phyloP scores from a whole-genome alignment of 495 filamentous ascomycete genomes.

The Polyplosphaeria fusca region DNA sequence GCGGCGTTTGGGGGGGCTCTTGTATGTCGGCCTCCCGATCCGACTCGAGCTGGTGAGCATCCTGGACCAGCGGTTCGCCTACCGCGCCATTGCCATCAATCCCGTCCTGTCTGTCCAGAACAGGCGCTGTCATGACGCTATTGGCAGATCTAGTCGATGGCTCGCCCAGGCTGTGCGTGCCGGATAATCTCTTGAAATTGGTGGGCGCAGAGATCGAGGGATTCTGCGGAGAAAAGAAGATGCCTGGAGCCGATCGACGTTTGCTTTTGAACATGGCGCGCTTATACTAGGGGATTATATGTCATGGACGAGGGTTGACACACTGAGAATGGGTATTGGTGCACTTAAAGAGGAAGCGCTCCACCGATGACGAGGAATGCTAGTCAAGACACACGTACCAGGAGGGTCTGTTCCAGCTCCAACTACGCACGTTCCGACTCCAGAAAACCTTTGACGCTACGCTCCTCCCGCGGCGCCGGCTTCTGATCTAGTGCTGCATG shows the following conservation, averaged over 20 bases:
- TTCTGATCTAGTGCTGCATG: neutral
- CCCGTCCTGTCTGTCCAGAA: neutral
- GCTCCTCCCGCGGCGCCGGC: neutral
- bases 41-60: conserved; percentile 31
- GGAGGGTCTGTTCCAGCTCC: neutral
- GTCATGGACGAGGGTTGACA: conserved; percentile 4
- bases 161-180: conserved; percentile 11
- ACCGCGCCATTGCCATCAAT: neutral
- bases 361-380: conserved; percentile 15
- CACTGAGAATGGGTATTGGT: conserved; percentile 5
- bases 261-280: conserved; percentile 33
- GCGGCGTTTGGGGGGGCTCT: conserved; percentile 16
- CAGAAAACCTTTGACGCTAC: neutral
- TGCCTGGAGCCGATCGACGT: conserved; percentile 28
- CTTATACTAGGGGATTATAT: neutral
- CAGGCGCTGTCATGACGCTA: conserved; percentile 13
- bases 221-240: conserved; percentile 29
- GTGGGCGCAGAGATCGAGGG: conserved; percentile 22
- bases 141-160: conserved; percentile 7
- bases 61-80: conserved; percentile 32
- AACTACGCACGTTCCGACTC: too few relatives aligned
- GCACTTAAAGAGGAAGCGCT: conserved; percentile 2
- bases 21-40: conserved; percentile 1
- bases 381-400: conserved; percentile 16
- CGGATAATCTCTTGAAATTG: conserved; percentile 18